Base-by-base conservation (phyloP, 805 yeast species). In the Clavispora carvajalis region DNA sequence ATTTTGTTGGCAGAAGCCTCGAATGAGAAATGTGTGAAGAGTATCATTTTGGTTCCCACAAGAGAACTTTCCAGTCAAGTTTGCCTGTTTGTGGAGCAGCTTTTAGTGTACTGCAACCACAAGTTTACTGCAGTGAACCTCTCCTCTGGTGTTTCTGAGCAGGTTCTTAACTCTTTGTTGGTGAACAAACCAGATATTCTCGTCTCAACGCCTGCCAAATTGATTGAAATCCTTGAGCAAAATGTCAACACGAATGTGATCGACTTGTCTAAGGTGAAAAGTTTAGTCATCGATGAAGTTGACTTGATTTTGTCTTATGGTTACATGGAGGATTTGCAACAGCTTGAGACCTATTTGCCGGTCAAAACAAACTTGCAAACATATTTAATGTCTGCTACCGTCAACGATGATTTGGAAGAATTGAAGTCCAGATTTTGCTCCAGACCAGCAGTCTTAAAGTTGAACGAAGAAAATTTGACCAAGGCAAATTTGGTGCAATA, bases 321-420 rank as follows among this genome's bases (percentile, higher is more conserved):
- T 18, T 88, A 93, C 60, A 77, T 80, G 49, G 95, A 87, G 7
- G 99, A 93, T 63, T 70, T 91, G 47, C 68, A 76, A 31, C 76
- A 74, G 52, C 74, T 93, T 47, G 73, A 84, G 7, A 69, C 73
- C 19, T 75, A 63, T 46, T 65, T 90, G 47, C 88, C 89, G n/a
- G 66, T 81, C 45, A 81, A 80, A 56, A 83, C 84, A 47, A 79
- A 76, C 44, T 68, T 86, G 50, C 99, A 93, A 65, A 82, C 93
- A 2, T 93, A 88, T 63, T 68, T 93, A 51, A 93, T 93, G 98
- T 85, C 95, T 63, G 99, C 99, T 2, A 93, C 99, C 3, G 68
- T 93, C 44, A 85, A 80, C 56, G 95, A 87, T 33, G 97, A 91
- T 47, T 78, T 91, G 47, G 79, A 85, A 44, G 77, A 75, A 34